A percentile compares a stretch with the other conserved stretches of the same genome.
phyloP scores from a whole-genome alignment of 306 rosid genomes.

The Sophora flavescens region DNA sequence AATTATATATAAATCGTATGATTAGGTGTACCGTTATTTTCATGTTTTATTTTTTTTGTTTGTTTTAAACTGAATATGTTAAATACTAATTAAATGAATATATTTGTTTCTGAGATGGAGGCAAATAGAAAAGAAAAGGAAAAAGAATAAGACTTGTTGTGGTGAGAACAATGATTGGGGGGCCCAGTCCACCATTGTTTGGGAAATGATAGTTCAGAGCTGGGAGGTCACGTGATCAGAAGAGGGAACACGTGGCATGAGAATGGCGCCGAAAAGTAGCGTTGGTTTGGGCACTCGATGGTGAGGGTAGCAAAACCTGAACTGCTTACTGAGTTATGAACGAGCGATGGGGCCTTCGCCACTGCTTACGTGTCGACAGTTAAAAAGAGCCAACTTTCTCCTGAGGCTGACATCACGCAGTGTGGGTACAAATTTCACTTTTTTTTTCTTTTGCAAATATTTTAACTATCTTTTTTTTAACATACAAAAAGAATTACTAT shows the following conservation, averaged over 20 bases:
- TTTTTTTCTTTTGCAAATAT: too few species aligned
- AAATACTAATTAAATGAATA: background rate
- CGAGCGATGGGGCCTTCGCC: constrained; percentile 21
- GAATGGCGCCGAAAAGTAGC: background rate
- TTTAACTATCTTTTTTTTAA: too few species aligned
- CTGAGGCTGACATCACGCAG: constrained; percentile 40
- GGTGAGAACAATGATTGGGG: background rate
- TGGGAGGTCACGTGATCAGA: background rate
- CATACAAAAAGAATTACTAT: too few species aligned
- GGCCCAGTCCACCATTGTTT: constrained; percentile 22
- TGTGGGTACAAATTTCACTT: constrained; percentile 16
- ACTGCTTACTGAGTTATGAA: background rate
- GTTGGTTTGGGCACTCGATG: background rate
- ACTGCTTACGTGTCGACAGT: constrained; percentile 51
- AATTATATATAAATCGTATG: background rate
- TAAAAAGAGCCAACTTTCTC: constrained; percentile 50
- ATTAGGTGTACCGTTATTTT: background rate
- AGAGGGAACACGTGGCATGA: background rate
- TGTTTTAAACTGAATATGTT: background rate
- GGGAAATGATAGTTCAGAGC: too few species aligned
- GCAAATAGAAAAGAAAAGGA: too few species aligned
- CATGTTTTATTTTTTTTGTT: background rate
- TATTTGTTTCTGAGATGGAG: background rate
- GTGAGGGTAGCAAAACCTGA: constrained; percentile 15
- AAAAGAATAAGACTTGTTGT: too few species aligned